Base-by-base conservation (phyloP, 495 filamentous ascomycete species). In the Astrocystis sublimbata region DNA sequence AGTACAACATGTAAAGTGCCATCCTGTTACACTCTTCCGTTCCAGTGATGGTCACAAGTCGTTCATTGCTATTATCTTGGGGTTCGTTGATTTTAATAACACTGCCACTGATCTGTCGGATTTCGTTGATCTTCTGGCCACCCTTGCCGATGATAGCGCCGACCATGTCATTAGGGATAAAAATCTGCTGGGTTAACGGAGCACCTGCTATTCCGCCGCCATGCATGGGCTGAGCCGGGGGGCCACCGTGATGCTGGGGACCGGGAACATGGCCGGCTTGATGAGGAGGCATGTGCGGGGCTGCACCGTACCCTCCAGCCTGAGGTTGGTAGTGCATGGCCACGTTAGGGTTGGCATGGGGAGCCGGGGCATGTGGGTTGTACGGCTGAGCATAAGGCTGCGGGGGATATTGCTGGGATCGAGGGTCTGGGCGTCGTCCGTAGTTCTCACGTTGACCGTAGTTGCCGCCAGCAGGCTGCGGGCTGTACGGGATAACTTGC, bases 51-150 rank as follows among this genome's bases (percentile, higher is more conserved):
- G 94, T 98, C 28, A 98, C 94, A 54, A 98, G 81, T 58, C 94
- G 85, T 78, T 98, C 94, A 70, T 98, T 98, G 82, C 92, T 97
- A 77, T 96, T 98, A 73, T 98, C 96, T 69, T 97, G 93, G 0
- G 94, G 94, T 72, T 98, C 94, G 74, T 98, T 98, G 81, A 98
- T 98, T 85, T 98, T 98, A 73, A 98, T 98, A 12, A 98, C 93
- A 76, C 94, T 98, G 63, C 96, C 96, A 68, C 90, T 96, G 66
- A 98, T 84, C 67, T 96, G 92, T 58, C 94, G 87, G 63, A 98
- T 98, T 79, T 98, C 94, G 72, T 98, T 98, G 82, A 98, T 98
- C 86, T 98, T 98, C 24, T 92, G 91, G 63, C 94, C 94, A 59
- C 94, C 96, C 79, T 98, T 98, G 61, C 94, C 94, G 69, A 98